Percentiles rank a stretch among this genome's conserved stretches.
Conservation (phyloP, 2,329 filamentous ascomycete genomes). For the Penicillium sp. region DNA sequence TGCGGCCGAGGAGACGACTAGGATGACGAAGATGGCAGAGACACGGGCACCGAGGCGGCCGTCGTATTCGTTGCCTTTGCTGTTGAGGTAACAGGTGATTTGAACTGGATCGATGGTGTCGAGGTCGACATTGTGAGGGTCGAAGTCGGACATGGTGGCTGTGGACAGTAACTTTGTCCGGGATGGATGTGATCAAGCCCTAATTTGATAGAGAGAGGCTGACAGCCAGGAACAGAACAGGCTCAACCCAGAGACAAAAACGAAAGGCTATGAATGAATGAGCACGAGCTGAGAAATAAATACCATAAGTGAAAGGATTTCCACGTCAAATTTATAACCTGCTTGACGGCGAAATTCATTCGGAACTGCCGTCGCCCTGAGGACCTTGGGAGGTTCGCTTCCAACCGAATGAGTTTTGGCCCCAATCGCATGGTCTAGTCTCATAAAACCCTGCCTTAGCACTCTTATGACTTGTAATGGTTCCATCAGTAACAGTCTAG, state of each 20-base stretch:
- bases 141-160: constrained; percentile 32
- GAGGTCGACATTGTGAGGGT: constrained; percentile 54
- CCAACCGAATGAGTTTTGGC: constrained; percentile 15
- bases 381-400: constrained; percentile 28
- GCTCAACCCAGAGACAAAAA: neutral
- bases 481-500: neutral
- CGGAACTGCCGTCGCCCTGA: constrained; percentile 22
- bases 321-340: constrained; percentile 24
- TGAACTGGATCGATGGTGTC: constrained; percentile 49
- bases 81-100: constrained; percentile 59
- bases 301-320: constrained; percentile 1
- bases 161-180: neutral
- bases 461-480: neutral
- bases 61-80: constrained; percentile 59
- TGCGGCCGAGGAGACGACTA: constrained; percentile 48
- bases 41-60: constrained; percentile 54
- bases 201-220: neutral
- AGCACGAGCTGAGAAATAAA: constrained; percentile 3
- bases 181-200: neutral
- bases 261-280: neutral
- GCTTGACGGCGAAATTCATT: constrained; percentile 2
- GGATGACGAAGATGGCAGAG: constrained; percentile 54
- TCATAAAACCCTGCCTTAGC: neutral
- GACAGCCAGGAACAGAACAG: neutral
- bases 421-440: constrained; percentile 9